A percentile compares a stretch with the other conserved stretches of the same genome.
These are phyloP conservation scores for Marasmius oreades DNA, from an alignment of 1,284 basidiomycete genomes.

Conservation along the genomic window DNA sequence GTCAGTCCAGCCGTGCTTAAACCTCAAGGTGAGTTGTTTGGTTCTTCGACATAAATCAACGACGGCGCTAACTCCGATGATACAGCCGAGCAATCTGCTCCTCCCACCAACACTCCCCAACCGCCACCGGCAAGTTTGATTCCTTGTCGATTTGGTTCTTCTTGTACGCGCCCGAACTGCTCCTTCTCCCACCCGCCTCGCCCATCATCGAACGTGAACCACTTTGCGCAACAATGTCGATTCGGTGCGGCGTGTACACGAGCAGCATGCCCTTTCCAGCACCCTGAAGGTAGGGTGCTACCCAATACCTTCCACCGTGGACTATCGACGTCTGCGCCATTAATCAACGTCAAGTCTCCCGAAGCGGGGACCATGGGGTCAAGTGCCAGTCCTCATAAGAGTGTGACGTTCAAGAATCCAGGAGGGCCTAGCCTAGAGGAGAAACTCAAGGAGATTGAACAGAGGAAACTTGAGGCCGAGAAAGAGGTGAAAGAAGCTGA, in stretches of 20 bases:
- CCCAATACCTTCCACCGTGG: constrained; percentile 77
- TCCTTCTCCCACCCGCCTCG: constrained; percentile 64
- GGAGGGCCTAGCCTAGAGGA: constrained; percentile 41
- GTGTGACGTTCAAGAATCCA: constrained; percentile 61
- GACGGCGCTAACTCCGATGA: neutral
- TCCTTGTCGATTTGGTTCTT: constrained; percentile 71
- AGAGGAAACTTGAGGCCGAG: constrained; percentile 54
- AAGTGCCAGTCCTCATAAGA: constrained; percentile 52
- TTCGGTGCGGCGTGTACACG: constrained; percentile 80
- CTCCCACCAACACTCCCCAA: constrained; percentile 17
- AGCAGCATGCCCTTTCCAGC: constrained; percentile 70
- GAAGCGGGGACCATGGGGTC: constrained; percentile 62
- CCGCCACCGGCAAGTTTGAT: constrained; percentile 34
- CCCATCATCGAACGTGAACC: constrained; percentile 28
- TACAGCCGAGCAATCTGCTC: constrained; percentile 7
- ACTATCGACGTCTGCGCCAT: constrained; percentile 51
- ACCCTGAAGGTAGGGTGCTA: constrained; percentile 75
- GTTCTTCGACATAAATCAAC: constrained; percentile 8
- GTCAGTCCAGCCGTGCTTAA: constrained; percentile 80
- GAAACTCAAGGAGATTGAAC: constrained; percentile 55
- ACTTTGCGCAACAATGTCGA: constrained; percentile 55
- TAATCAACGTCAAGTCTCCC: constrained; percentile 57
- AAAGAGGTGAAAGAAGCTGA: constrained; percentile 56
- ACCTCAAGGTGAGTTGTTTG: constrained; percentile 43
- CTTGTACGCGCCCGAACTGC: constrained; percentile 74